These are phyloP conservation scores for Colletotrichum sp. DNA, from an alignment of 2,329 filamentous ascomycete species.

Conservation along the genomic window DNA sequence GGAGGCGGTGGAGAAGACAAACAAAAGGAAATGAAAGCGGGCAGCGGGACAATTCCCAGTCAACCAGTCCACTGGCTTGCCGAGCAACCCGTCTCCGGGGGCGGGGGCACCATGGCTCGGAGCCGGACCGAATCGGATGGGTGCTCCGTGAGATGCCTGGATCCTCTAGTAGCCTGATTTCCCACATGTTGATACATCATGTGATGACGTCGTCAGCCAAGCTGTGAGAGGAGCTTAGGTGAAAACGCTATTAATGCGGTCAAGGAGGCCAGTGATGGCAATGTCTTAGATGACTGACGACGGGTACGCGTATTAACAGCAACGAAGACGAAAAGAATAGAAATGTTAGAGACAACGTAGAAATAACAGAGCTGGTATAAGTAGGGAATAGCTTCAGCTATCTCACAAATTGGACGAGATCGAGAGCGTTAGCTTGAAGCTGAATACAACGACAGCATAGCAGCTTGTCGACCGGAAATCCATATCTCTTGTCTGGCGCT, in stretches of 20 bases:
- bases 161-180: neutral
- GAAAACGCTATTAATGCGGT: neutral
- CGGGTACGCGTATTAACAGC: rapidly evolving
- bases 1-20: neutral
- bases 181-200: neutral
- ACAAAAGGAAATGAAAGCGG: neutral
- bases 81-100: neutral
- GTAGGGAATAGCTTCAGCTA: neutral
- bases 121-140: neutral
- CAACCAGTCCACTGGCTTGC: neutral
- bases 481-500: neutral
- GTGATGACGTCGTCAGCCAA: neutral
- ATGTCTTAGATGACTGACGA: rapidly evolving
- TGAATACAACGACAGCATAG: neutral
- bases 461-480: neutral
- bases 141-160: neutral
- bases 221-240: neutral
- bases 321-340: neutral
- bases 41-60: neutral
- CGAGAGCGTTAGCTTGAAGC: neutral
- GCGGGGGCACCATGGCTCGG: neutral
- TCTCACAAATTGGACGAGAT: no score
- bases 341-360: no score
- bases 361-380: neutral
- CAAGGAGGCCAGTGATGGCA: neutral